phyloP scores from a whole-genome alignment of 2,329 filamentous ascomycete genomes.

The Ceratocystis alfenasii region DNA sequence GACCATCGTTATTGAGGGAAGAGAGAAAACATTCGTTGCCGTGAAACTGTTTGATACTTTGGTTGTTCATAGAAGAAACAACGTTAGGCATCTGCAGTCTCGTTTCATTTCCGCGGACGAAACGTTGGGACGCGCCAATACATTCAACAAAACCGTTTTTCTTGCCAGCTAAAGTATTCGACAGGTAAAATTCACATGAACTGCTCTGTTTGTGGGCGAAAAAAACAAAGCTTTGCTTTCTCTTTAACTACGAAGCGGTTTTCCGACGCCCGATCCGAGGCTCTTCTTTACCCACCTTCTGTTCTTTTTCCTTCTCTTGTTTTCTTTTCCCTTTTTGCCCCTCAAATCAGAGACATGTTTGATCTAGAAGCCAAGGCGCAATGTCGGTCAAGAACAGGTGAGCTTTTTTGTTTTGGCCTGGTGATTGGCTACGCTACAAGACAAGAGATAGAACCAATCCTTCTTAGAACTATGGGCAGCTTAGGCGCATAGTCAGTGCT shows the following conservation, averaged over 20 bases:
- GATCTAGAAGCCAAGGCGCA: slow-evolving; percentile 3
- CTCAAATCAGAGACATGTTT: neutral
- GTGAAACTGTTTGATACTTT: neutral
- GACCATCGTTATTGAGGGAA: neutral
- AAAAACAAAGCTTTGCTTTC: no score
- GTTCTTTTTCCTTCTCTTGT: neutral
- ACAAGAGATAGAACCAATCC: neutral
- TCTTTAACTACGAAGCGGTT: neutral
- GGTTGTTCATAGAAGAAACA: neutral
- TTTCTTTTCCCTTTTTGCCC: neutral
- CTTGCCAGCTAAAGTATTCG: no score
- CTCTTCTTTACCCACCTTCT: neutral
- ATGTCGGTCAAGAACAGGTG: slow-evolving; percentile 10
- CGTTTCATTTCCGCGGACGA: neutral
- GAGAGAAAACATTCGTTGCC: neutral
- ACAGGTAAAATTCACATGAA: no score
- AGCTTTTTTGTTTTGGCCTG: neutral
- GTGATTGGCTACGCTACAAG: slow-evolving; percentile 1
- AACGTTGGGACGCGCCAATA: slow-evolving; percentile 4
- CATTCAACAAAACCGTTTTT: neutral
- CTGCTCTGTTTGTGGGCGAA: no score
- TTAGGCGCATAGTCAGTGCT: slow-evolving; percentile 1
- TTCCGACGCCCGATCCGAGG: neutral
- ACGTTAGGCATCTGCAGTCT: slow-evolving; percentile 1
- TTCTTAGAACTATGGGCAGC: slow-evolving; percentile 9